Conservation (phyloP, 495 filamentous ascomycete species). For the Hyaloscypha bicolor region DNA sequence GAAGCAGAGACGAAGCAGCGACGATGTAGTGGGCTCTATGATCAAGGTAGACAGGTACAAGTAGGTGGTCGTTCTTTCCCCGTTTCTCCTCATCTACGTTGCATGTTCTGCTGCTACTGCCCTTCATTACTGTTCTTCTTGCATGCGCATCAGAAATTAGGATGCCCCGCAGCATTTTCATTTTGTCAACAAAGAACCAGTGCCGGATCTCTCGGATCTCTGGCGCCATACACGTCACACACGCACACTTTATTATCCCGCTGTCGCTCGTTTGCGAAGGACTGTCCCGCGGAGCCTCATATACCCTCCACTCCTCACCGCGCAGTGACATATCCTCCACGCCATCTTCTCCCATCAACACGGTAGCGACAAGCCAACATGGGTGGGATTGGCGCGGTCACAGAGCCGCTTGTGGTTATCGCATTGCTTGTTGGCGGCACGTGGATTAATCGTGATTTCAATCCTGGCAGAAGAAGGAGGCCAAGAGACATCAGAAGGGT, state of each 20-base stretch:
- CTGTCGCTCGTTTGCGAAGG: neutral
- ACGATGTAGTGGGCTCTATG: too few relatives aligned
- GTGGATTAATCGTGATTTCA: conserved; percentile 55
- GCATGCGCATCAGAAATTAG: neutral
- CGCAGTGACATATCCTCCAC: neutral
- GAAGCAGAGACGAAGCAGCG: neutral
- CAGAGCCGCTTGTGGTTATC: conserved; percentile 58
- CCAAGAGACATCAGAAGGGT: conserved; percentile 12
- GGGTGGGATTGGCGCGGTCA: conserved; percentile 48
- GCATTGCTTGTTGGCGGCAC: conserved; percentile 60
- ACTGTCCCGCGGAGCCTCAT: neutral
- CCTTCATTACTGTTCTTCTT: neutral
- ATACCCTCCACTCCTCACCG: too few relatives aligned
- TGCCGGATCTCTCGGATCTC: too few relatives aligned
- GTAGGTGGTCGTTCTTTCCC: neutral
- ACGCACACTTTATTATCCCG: too few relatives aligned
- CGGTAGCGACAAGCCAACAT: conserved; percentile 10
- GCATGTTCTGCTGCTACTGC: too few relatives aligned
- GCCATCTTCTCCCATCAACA: neutral
- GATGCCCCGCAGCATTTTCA: too few relatives aligned
- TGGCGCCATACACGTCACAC: too few relatives aligned
- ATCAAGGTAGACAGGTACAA: too few relatives aligned
- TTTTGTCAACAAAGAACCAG: too few relatives aligned
- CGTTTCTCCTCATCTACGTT: neutral
- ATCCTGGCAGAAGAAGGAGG: conserved; percentile 16